Evolutionary conservation across 169 alveolate genomes (phyloP).

Genomic region (Eimeria maxima): DNA sequence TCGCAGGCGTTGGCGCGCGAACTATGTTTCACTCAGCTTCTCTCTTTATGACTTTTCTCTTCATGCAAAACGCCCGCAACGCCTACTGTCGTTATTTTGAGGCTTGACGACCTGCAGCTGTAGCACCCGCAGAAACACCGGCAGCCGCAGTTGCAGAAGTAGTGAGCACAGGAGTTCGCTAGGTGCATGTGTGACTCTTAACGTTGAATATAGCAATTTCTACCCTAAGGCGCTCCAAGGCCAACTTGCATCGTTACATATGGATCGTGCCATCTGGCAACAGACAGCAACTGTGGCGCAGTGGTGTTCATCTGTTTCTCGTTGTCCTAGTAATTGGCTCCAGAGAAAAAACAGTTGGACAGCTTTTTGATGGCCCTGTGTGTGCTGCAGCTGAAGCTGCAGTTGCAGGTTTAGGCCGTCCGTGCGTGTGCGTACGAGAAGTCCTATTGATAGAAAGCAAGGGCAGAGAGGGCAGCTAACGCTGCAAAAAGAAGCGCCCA

Average conservation of each 20-base stretch:
- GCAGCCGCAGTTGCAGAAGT: neutral
- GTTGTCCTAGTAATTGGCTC: neutral
- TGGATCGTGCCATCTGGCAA: neutral
- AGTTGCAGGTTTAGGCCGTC: neutral
- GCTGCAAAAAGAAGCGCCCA: neutral
- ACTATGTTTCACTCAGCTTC: constrained; percentile 31
- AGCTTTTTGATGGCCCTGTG: neutral
- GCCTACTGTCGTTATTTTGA: constrained; percentile 38
- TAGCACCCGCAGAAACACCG: neutral
- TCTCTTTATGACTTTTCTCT: constrained; percentile 37
- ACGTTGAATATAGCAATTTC: neutral
- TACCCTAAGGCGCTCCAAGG: neutral
- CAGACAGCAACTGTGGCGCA: neutral
- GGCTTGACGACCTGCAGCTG: constrained; percentile 3
- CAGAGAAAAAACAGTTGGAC: neutral
- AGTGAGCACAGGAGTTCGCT: neutral
- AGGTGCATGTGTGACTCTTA: neutral
- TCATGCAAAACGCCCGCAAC: constrained; percentile 66
- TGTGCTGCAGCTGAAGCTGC: neutral
- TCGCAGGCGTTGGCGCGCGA: constrained; percentile 65
- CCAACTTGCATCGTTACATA: neutral
- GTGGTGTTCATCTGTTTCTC: neutral
- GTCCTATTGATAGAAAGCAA: neutral
- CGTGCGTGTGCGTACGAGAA: neutral
- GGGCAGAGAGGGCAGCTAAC: neutral